Evolutionary conservation across 192 early-diverging fungal species (phyloP).

Genomic region (Backusella luteola): DNA sequence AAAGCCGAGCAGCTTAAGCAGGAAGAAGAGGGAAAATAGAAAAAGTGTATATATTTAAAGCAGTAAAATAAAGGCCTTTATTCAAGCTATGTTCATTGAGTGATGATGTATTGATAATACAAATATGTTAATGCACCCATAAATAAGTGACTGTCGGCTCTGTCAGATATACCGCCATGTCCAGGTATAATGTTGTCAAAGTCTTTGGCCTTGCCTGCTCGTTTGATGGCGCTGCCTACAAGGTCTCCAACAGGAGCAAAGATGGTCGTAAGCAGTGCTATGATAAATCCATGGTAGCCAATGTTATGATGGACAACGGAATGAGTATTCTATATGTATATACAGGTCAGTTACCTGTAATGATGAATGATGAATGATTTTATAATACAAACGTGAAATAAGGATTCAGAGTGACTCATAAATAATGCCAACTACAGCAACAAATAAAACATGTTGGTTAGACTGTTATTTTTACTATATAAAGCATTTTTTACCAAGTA

Average conservation of each 20-base stretch:
- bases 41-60: not conserved
- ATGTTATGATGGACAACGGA: conserved; percentile 38
- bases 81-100: not conserved
- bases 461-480: not conserved
- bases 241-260: conserved; percentile 97
- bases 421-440: not conserved
- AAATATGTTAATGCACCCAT: conserved; percentile 91
- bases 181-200: conserved; percentile 96
- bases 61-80: not conserved
- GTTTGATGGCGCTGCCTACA: conserved; percentile 93
- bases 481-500: conserved; percentile 7
- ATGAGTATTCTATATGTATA: not conserved
- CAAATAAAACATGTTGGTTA: not conserved
- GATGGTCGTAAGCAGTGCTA: conserved; percentile 86
- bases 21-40: not conserved
- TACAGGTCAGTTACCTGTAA: not conserved
- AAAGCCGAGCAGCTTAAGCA: conserved; percentile 3
- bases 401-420: not conserved
- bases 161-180: conserved; percentile 95
- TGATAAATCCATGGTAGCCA: conserved; percentile 74
- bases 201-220: conserved; percentile 95
- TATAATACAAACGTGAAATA: not conserved
- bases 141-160: conserved; percentile 97
- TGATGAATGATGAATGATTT: not conserved
- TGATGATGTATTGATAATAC: conserved; percentile 53